Evolutionary conservation across 768 basidiomycete species (phyloP).

Genomic region (Tephrocybe sp.): DNA sequence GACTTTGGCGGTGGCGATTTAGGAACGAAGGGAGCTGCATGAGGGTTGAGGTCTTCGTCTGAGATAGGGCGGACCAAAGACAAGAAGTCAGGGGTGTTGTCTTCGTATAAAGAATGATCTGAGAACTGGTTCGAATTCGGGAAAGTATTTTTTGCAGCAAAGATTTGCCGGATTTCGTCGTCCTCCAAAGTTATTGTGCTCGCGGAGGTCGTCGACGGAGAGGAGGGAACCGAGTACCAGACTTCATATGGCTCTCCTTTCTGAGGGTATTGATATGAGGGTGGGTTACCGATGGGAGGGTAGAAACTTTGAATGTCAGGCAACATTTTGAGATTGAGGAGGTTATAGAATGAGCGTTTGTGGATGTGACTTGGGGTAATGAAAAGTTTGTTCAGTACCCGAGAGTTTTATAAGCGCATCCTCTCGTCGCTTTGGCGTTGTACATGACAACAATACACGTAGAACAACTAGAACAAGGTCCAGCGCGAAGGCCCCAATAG

Average conservation of each 20-base stretch:
- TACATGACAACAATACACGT: constrained; percentile 4
- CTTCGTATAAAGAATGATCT: background rate
- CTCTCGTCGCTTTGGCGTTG: constrained; percentile 3
- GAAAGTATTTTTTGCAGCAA: constrained; percentile 10
- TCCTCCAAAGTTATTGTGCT: constrained; percentile 14
- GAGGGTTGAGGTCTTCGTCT: constrained; percentile 13
- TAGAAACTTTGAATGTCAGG: background rate
- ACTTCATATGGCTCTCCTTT: background rate
- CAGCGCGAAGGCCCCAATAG: background rate
- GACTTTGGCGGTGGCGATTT: constrained; percentile 6
- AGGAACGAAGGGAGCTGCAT: constrained; percentile 11
- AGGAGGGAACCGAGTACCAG: background rate
- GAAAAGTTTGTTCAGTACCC: background rate
- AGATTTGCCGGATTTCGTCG: constrained; percentile 14
- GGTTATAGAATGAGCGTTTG: background rate
- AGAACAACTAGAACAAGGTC: constrained; percentile 14
- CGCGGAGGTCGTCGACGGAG: constrained; percentile 11
- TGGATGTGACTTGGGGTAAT: constrained; percentile 1
- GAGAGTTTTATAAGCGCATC: constrained; percentile 5
- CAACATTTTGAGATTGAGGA: background rate
- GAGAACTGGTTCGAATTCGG: background rate
- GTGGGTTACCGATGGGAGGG: background rate
- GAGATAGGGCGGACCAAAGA: constrained; percentile 3
- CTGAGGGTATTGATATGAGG: background rate
- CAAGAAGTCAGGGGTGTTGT: background rate